Base-by-base conservation (phyloP, 148 eudicot genomes). In the Cornus kousa region DNA sequence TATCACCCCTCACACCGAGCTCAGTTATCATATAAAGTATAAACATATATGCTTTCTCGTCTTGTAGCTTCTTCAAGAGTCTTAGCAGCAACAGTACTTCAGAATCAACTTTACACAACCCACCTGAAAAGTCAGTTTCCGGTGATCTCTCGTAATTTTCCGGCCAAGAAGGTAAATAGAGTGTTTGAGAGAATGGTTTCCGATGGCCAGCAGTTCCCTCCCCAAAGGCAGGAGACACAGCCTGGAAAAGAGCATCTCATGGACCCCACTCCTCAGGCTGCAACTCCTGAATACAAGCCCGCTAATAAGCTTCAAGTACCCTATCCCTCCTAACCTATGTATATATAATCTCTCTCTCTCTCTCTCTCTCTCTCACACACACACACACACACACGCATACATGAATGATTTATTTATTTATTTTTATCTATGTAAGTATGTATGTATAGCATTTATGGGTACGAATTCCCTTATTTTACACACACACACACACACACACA, bases 191-290 rank as follows among this genome's bases (percentile, higher is more conserved):
- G 16, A 75, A 91, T 93, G 97, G 90, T 89, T 7, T 78, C 83
- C 5, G 74, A 80, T 0, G 86, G 85, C 12, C 33, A 83, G 22
- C 78, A 85, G 67, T 91, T 93, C 70, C 95, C 97, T 17, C 75
- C 90, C 0, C 96, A 93, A 78, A 85, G 76, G 75, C 98, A 93
- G 72, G 94, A 88, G 37, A 67, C 83, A 62, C 98, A 93, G 80
- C 98, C 98, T 0, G 98, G 98, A 32, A 90, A 81, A 71, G 90
- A 94, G 83, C 96, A 90, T 80, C 67, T 83, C 77, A 94, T 94
- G 98, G 90, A 91, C 78, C 98, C 98, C 1, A 80, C 74, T 22
- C 94, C 96, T 7, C 84, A 81, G n/a, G 60, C 75, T 3, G 59
- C 79, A 17, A 77, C 39, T 65, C 73, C 8, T 0, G 78, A 90